A percentile compares a stretch with the other conserved stretches of the same genome.
Conservation (phyloP, 331 rosid species). For the Cydonia oblonga region DNA sequence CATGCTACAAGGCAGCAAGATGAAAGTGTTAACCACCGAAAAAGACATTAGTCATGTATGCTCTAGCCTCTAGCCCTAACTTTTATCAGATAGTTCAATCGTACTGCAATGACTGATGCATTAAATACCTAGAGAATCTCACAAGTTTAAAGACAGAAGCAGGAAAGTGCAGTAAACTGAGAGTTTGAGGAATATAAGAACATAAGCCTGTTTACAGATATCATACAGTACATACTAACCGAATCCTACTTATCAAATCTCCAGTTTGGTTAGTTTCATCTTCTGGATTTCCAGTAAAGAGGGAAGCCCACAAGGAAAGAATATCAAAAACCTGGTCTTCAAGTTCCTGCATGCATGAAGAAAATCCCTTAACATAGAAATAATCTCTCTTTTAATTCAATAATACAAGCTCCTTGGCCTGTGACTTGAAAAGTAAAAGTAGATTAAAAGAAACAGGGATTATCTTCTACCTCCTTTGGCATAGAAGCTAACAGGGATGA, state of each 20-base stretch:
- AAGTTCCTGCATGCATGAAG: conserved; percentile 58
- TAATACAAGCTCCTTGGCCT: not conserved
- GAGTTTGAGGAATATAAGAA: not conserved
- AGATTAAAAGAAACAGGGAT: not conserved
- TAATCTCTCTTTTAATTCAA: not conserved
- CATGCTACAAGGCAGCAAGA: conserved; percentile 42
- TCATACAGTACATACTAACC: conserved; percentile 26
- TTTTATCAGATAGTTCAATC: not conserved
- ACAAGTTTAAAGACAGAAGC: not conserved
- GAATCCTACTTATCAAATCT: conserved; percentile 56
- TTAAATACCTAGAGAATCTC: not conserved
- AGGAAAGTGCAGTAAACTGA: not conserved
- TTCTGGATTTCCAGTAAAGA: conserved; percentile 61
- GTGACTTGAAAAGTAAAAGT: not conserved
- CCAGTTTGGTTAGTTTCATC: conserved; percentile 45
- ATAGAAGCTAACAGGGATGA: conserved; percentile 82
- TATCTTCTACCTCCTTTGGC: conserved; percentile 68
- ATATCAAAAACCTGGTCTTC: conserved; percentile 90
- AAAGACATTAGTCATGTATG: not conserved
- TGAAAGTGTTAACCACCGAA: not conserved
- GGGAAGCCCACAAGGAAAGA: conserved; percentile 82
- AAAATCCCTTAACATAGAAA: conserved; percentile 11
- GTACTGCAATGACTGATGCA: not conserved
- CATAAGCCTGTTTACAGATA: conserved; percentile 1
- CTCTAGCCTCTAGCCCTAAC: not conserved